Conservation (phyloP, 169 alveolate species). For the Plasmodium sp. region DNA sequence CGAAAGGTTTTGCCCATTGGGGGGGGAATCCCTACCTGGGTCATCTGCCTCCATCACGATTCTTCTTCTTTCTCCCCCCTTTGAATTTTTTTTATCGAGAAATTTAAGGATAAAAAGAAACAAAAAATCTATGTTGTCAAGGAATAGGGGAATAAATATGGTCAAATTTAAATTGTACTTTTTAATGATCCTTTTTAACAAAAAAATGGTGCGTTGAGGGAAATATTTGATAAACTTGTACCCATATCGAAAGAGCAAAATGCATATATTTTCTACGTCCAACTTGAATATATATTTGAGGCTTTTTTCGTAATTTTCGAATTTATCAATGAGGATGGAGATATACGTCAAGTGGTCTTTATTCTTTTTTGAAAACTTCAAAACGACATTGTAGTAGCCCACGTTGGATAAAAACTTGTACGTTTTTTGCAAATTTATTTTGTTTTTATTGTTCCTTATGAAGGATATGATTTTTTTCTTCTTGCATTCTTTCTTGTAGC, state of each 20-base stretch:
- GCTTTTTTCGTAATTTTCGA: constrained; percentile 60
- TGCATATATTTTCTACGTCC: constrained; percentile 67
- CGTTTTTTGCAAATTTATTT: constrained; percentile 48
- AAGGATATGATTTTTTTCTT: constrained; percentile 55
- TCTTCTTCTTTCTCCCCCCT: background rate
- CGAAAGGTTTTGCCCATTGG: background rate
- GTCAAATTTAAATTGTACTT: constrained; percentile 60
- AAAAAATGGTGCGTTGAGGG: constrained; percentile 37
- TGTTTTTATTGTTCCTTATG: constrained; percentile 44
- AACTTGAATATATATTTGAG: constrained; percentile 56
- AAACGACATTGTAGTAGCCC: constrained; percentile 56
- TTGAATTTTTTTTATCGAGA: constrained; percentile 25
- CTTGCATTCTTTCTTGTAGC: constrained; percentile 57
- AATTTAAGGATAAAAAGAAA: constrained; percentile 59
- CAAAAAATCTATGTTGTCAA: constrained; percentile 58
- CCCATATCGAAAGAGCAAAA: constrained; percentile 41
- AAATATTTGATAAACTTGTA: constrained; percentile 65
- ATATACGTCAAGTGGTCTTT: constrained; percentile 57
- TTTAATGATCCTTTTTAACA: constrained; percentile 53
- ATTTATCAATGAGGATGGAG: constrained; percentile 63
- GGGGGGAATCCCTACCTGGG: background rate
- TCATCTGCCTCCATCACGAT: background rate
- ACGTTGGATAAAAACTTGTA: constrained; percentile 54
- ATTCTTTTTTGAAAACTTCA: constrained; percentile 46
- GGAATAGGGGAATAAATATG: constrained; percentile 49